These are phyloP conservation scores for Spergularia marina DNA, from an alignment of 148 eudicot genomes.

Conservation along the genomic window DNA sequence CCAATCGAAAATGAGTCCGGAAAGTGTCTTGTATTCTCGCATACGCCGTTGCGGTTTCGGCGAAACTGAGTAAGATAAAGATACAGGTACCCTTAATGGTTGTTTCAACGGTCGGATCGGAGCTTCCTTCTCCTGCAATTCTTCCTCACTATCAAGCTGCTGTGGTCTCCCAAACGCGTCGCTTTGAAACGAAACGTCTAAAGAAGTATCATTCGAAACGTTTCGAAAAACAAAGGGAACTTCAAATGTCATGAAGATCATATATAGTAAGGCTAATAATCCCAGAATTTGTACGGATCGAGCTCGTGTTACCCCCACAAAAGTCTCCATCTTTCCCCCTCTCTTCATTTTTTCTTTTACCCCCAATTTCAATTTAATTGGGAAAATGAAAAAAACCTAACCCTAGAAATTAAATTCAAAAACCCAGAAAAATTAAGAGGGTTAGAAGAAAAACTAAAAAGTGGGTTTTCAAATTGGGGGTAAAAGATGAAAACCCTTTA, in stretches of 20 bases:
- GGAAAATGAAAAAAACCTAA: slow-evolving; percentile 22
- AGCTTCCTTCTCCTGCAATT: slow-evolving; percentile 42
- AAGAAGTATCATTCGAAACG: slow-evolving; percentile 26
- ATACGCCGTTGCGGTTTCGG: slow-evolving; percentile 38
- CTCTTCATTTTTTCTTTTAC: slow-evolving; percentile 6
- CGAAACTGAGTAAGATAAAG: slow-evolving; percentile 11
- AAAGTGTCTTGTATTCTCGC: slow-evolving; percentile 36
- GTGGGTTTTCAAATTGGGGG: slow-evolving; percentile 22
- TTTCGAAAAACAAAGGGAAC: slow-evolving; percentile 59
- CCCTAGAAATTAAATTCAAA: neutral
- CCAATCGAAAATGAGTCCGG: slow-evolving; percentile 42
- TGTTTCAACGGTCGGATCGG: slow-evolving; percentile 48
- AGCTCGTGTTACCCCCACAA: slow-evolving; percentile 40
- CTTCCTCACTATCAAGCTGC: slow-evolving; percentile 53
- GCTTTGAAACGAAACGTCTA: slow-evolving; percentile 30
- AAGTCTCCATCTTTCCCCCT: slow-evolving; percentile 43
- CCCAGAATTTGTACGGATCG: slow-evolving; percentile 58
- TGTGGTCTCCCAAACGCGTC: slow-evolving; percentile 33
- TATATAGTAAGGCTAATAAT: slow-evolving; percentile 43
- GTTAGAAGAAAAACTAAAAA: neutral
- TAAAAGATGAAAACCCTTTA: slow-evolving; percentile 21
- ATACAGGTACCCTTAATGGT: slow-evolving; percentile 18
- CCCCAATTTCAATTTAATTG: neutral
- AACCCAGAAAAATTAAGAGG: slow-evolving; percentile 2
- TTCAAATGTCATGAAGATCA: slow-evolving; percentile 56